Base-by-base conservation (phyloP, 2,329 filamentous ascomycete genomes). In the Aspergillus chevalieri region DNA sequence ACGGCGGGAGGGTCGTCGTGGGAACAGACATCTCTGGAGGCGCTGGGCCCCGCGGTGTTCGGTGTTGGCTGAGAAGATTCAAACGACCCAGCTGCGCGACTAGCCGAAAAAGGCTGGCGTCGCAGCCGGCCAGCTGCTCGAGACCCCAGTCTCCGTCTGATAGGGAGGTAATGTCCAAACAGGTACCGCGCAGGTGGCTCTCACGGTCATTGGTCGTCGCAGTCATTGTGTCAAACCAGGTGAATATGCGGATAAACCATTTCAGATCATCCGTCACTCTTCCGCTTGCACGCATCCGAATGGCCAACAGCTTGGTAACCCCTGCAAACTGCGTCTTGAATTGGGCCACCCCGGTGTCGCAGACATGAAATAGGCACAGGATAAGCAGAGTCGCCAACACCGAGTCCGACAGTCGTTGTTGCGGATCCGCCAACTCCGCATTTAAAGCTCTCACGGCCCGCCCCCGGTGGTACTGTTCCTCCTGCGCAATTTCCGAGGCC, bases 291-390 rank as follows among this genome's bases (percentile, higher is more conserved):
- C 81, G 75, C 56, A 86, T 81, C 51, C 90, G 81, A 72, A 95
- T 81, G 3, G 84, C 81, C 9, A 96, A 79, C 28, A 97, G 83
- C 74, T 94, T 94, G 71, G 90, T 91, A 36, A 96, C 90, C 0
- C 92, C 91, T 1, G 89, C 89, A 61, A 96, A 90, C 65, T 96
- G 92, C 0, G 88, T 93, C 58, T 90, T 88, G 71, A 96, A 96
- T 62, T 92, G 92, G 17, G 89, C 89, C 57, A 96, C 85, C 3
- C 92, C 92, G 1, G 88, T 93, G 68, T 96, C 91, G 54, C 89
- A 93, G 72, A 95, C 90, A 58, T 94, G 87, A 67, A 95, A 95
- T 52, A 96, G 84, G 65, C 90, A 95, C 3, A 96, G 78, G 7
- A 96, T 80, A 36, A 96, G 79, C 33, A 96, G 82, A 3, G 89